Evolutionary conservation across 805 yeast species (phyloP).

Genomic region (Metschnikowia reukaufii): DNA sequence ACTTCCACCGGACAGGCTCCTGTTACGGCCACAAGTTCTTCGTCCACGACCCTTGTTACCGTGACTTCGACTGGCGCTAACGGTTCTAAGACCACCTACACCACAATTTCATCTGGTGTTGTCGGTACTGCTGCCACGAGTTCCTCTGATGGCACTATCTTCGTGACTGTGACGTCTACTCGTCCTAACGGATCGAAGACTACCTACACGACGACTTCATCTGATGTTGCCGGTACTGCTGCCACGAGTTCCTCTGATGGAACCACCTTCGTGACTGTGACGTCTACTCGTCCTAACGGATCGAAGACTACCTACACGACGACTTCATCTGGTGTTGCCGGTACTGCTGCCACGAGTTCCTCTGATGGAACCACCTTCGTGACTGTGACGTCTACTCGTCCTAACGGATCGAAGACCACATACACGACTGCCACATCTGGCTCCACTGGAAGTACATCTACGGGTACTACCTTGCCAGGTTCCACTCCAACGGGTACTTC

Average conservation of each 20-base stretch:
- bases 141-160: conserved; percentile 1
- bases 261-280: not conserved
- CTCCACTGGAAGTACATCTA: conserved; percentile 11
- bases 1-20: conserved; percentile 14
- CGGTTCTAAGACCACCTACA: not conserved
- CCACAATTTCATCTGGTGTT: not conserved
- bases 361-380: not conserved
- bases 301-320: too few species aligned
- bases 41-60: not conserved
- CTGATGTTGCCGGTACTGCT: not conserved
- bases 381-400: not conserved
- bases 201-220: not conserved
- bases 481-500: not conserved
- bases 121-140: not conserved
- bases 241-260: conserved; percentile 1
- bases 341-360: not conserved
- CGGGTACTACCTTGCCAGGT: too few species aligned
- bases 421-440: not conserved
- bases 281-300: too few species aligned
- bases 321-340: not conserved
- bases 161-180: conserved; percentile 5
- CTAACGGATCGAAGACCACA: not conserved
- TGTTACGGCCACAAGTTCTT: conserved; percentile 16
- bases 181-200: conserved; percentile 2
- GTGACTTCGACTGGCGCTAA: not conserved